Evolutionary conservation across 495 filamentous ascomycete genomes (phyloP), one percentile per base, ranked within the genome.

Genomic region (Amorphotheca resinae): DNA sequence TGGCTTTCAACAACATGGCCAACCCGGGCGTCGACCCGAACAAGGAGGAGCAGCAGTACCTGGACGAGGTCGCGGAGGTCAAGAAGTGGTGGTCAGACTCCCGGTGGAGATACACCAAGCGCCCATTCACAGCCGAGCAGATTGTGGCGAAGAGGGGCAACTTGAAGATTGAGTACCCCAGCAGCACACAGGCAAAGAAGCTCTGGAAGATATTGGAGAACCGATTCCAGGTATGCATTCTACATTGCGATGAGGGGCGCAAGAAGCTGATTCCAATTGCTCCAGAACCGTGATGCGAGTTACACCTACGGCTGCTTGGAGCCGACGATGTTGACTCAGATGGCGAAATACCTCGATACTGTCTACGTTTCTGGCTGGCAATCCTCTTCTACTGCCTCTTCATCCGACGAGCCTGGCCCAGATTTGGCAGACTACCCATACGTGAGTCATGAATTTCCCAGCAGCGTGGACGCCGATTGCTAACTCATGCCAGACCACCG

Each of bases 311-410:
- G 91, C 56, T 95, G 91, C 64, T 69, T 98, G 44, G 93, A 98
- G 55, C 91, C 91, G 8, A 93, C 93, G 4, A 95, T 95, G 84
- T 73, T 98, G 55, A 95, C 93, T 16, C 91, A 98, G 62, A 98
- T 98, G 91, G 89, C 87, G 54, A 93, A 96, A 63, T 96, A 91
- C 64, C 73, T 96, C 40, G 91, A 98, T 59, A 98, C 93, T 28
- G 86, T 98, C 60, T 98, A 98, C 57, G 87, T 98, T 41, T 95
- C 89, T 28, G 91, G 91, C 49, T 98, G 91, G 91, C 93, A 98
- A 64, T 95, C 84, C 57, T 95, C 89, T 2, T 93, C 87, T 22
- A 98, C 91, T 2, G 91, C 91, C 28, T 95, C 88, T 16, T 76
- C 87, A 1, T 83, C 86, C 8, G 84, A 98, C 52, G 91, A 98